Base-by-base conservation (phyloP, 2,329 filamentous ascomycete genomes). In the Mycosphaerella sp. region DNA sequence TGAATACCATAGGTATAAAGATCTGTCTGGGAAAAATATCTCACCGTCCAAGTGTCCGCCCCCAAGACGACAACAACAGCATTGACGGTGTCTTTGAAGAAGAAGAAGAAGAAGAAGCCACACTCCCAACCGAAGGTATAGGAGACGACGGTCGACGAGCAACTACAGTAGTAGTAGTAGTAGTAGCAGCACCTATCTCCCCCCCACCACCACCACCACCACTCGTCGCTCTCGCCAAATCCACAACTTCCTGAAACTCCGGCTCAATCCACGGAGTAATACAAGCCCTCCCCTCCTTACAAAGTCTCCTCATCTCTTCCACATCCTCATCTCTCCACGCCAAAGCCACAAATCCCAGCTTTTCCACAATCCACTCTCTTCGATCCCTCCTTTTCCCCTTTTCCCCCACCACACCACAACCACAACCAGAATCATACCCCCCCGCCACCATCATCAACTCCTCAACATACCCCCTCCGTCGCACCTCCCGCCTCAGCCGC, bases 261-360 rank as follows among this genome's bases (percentile, higher is more conserved):
- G 42, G 52, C 17, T 50, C 46, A 25, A 50, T 43, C 52, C 52
- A 54, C 17, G 43, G 39, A 12, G 52, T 27, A 28, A 27, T 48
- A 16, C 46, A 45, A 9, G 28, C 10, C 30, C 36, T 50, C 10
- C 52, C 47, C 28, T 25, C 32, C 13, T n/a, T 25, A 10, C 41
- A 54, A 6, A 54, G 42, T 10, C 34, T 45, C 42, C 46, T 41
- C 6, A 54, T 45, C 34, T 54, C 52, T 12, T 46, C 52, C 2
- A 54, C 47, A 16, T 54, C 46, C 17, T 54, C 52, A 18, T 50
- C 52, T 18, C 39, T 40, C 52, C 52, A 54, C 1, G 52, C 52
- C 12, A 54, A 35, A 37, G 47, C 39, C 21, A 54, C 35, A 6
- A 54, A 37, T 32, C 41, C 27, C 4, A 54, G 21, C 21, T 50